These are phyloP conservation scores for Starmera pachycereana DNA, from an alignment of 805 yeast species.

Conservation along the genomic window DNA sequence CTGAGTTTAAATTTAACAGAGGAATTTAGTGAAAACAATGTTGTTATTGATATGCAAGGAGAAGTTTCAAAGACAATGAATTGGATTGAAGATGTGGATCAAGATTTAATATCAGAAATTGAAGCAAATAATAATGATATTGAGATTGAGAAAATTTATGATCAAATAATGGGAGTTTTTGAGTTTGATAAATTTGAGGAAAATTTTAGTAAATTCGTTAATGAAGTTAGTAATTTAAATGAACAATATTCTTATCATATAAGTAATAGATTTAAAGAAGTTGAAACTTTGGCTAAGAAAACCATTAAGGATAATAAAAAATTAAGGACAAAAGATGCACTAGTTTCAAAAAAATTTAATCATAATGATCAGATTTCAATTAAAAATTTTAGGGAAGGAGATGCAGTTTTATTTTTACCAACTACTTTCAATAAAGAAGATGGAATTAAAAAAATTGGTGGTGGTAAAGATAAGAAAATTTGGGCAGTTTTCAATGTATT, in stretches of 20 bases:
- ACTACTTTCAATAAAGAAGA: conserved; percentile 28
- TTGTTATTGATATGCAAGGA: conserved; percentile 24
- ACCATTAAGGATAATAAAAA: conserved; percentile 61
- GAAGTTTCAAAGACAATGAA: conserved; percentile 29
- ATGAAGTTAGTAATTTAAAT: conserved; percentile 19
- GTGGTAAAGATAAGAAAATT: conserved; percentile 2
- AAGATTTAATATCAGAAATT: conserved; percentile 3
- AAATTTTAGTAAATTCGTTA: conserved; percentile 14
- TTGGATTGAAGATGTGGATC: conserved; percentile 36
- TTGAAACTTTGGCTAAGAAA: conserved; percentile 80
- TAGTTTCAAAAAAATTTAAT: too few species aligned
- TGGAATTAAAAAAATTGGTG: conserved; percentile 10
- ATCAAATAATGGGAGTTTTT: conserved; percentile 10
- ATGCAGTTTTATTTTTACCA: conserved; percentile 77
- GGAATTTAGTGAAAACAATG: conserved; percentile 28
- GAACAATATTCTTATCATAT: conserved; percentile 31
- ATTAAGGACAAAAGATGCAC: conserved; percentile 33
- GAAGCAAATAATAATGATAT: neutral
- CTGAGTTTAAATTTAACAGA: conserved; percentile 20
- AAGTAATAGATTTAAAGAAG: conserved; percentile 74
- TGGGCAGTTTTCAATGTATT: conserved; percentile 92
- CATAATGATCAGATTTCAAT: conserved; percentile 39
- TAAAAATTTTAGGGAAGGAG: conserved; percentile 57
- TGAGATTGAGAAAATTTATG: conserved; percentile 8
- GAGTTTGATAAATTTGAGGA: conserved; percentile 17